Evolutionary conservation across 306 rosid genomes (phyloP).

Genomic region (Hippophae tibetana): DNA sequence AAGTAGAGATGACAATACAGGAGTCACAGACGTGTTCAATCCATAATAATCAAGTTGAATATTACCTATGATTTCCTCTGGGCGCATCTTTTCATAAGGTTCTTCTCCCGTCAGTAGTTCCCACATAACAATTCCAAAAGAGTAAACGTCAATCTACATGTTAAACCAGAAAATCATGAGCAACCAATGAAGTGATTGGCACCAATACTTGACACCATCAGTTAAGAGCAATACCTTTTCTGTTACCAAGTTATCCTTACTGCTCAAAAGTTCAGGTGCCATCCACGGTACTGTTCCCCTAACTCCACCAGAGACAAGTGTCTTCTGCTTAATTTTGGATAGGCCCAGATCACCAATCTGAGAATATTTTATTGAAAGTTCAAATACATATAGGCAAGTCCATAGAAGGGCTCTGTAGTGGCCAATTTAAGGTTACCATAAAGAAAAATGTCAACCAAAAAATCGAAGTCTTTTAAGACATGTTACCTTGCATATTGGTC

Average conservation of each 20-base stretch:
- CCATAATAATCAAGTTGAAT: neutral
- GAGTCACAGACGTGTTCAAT: too few species aligned
- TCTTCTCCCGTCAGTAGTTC: slow-evolving; percentile 33
- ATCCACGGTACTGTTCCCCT: slow-evolving; percentile 31
- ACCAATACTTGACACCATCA: neutral
- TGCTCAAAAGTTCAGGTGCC: slow-evolving; percentile 28
- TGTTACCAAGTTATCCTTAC: slow-evolving; percentile 21
- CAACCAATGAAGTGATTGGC: neutral
- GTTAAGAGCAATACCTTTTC: slow-evolving; percentile 17
- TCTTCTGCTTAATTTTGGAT: slow-evolving; percentile 25
- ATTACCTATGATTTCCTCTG: slow-evolving; percentile 20
- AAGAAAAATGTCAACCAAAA: neutral
- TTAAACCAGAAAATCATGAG: neutral
- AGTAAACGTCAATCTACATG: slow-evolving; percentile 28
- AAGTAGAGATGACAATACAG: too few species aligned
- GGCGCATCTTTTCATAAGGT: slow-evolving; percentile 18
- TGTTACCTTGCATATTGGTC: slow-evolving; percentile 28
- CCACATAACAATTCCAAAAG: slow-evolving; percentile 33
- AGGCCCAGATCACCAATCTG: slow-evolving; percentile 34
- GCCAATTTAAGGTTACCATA: neutral
- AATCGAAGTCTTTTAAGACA: neutral
- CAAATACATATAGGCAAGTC: neutral
- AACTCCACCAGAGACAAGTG: slow-evolving; percentile 26
- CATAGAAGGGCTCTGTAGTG: neutral
- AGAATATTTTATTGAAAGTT: slow-evolving; percentile 3